A percentile compares a stretch with the other conserved stretches of the same genome.
Evolutionary conservation across 108 stramenopile species (phyloP).

Genomic region (Epithemia pelagica): DNA sequence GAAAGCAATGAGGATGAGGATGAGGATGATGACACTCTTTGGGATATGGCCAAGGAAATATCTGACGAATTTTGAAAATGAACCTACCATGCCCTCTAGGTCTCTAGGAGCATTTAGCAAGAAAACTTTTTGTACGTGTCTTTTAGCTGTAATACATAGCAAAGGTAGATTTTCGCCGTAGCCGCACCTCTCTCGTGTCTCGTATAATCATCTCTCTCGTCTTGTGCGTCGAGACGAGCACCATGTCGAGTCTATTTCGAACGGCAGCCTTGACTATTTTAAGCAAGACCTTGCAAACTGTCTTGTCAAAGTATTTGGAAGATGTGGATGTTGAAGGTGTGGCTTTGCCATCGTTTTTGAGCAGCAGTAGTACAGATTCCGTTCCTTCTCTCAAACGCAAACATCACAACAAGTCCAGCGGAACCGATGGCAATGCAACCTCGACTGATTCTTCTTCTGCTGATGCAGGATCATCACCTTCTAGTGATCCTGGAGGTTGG

Average conservation of each 20-base stretch:
- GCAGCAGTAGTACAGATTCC: slow-evolving; percentile 3
- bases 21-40: no score
- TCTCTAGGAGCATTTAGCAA: no score
- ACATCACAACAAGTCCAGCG: neutral
- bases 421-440: slow-evolving; percentile 4
- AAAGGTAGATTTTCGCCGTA: no score
- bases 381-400: neutral
- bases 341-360: slow-evolving; percentile 32
- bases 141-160: no score
- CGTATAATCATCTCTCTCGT: no score
- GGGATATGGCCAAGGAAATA: no score
- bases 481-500: slow-evolving; percentile 43
- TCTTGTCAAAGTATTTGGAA: slow-evolving; percentile 65
- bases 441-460: neutral
- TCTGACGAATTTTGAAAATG: no score
- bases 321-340: slow-evolving; percentile 80
- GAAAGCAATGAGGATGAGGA: no score
- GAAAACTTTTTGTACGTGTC: no score
- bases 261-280: slow-evolving; percentile 60
- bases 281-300: slow-evolving; percentile 63
- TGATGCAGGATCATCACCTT: neutral
- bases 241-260: slow-evolving; percentile 45
- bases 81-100: no score
- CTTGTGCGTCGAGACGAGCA: no score
- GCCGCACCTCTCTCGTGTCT: no score